Base-by-base conservation (phyloP, 2,329 filamentous ascomycete genomes). In the Fusarium abutilonis region DNA sequence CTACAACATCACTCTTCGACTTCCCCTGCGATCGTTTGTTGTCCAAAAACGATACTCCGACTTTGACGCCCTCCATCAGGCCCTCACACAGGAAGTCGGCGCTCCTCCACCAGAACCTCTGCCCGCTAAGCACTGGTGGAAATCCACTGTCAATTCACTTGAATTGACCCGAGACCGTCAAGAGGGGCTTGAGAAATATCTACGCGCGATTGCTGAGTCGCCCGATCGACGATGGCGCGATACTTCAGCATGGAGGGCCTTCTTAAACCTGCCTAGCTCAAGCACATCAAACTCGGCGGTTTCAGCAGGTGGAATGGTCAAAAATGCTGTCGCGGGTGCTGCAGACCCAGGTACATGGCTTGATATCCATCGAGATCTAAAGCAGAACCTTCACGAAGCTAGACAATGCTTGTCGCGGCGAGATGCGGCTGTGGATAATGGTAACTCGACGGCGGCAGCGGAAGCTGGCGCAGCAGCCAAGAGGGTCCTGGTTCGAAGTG, bases 41-140 rank as follows among this genome's bases (percentile, higher is more conserved):
- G 82, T 93, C 6, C 86, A 88, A 70, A 94, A 93, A 76, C 89
- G 91, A 69, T 96, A 94, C 80, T 92, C 88, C 49, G 91, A 95
- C 73, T 95, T 95, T 72, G 79, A 80, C 52, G 74, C 81, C 42
- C 86, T 96, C 14, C 86, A 95, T 77, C 75, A 79, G 28, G 77
- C 83, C 4, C 82, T 96, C 9, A 80, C 81, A 17, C 78, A 82
- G 36, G 79, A 86, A 45, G 83, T 88, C 53, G 86, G 87, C 67
- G 72, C 79, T 19, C 75, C 89, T 17, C 90, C 91, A 8, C 91
- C 91, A 0, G 79, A 80, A 1, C 78, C 89, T 0, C 80, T 94
- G 2, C 91, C 91, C 0, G 79, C 78, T 13, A 95, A 95, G 73
- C 87, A 88, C 42, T 95, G 90, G 90, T 85, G 94, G 72, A 86